Percentiles rank a stretch among this genome's conserved stretches.
These are phyloP conservation scores for Xylaria sp. DNA, from an alignment of 2,329 filamentous ascomycete species.

Conservation along the genomic window DNA sequence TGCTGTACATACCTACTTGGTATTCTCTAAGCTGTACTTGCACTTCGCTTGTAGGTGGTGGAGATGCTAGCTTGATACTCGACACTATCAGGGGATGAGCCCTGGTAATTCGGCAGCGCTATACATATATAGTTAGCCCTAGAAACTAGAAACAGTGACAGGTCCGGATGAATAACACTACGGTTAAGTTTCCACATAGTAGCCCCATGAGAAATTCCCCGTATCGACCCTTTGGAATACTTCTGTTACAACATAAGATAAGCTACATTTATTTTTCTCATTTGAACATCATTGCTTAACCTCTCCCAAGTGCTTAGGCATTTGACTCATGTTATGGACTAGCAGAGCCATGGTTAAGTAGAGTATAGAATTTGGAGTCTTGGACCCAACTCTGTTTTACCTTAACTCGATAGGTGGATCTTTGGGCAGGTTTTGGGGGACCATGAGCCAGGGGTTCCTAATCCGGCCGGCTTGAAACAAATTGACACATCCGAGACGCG, in stretches of 20 bases:
- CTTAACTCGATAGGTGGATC: neutral
- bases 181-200: constrained; percentile 28
- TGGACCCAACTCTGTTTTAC: neutral
- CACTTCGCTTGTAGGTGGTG: constrained; percentile 12
- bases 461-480: constrained; percentile 29
- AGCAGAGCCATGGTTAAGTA: neutral
- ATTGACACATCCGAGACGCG: constrained; percentile 7
- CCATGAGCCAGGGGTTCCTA: constrained; percentile 21
- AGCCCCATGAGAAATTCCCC: constrained; percentile 11
- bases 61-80: constrained; percentile 10
- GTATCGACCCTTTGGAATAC: neutral
- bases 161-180: constrained; percentile 11
- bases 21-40: neutral
- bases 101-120: constrained; percentile 22
- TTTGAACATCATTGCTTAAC: too few species aligned
- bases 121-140: constrained; percentile 15
- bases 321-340: too few species aligned
- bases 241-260: neutral
- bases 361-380: neutral
- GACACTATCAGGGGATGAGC: constrained; percentile 1
- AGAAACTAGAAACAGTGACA: constrained; percentile 30
- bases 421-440: too few species aligned
- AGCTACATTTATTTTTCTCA: neutral
- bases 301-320: too few species aligned
- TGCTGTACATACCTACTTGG: neutral